Conservation (phyloP, 257 asterid genomes). For the Nicotiana knightiana region DNA sequence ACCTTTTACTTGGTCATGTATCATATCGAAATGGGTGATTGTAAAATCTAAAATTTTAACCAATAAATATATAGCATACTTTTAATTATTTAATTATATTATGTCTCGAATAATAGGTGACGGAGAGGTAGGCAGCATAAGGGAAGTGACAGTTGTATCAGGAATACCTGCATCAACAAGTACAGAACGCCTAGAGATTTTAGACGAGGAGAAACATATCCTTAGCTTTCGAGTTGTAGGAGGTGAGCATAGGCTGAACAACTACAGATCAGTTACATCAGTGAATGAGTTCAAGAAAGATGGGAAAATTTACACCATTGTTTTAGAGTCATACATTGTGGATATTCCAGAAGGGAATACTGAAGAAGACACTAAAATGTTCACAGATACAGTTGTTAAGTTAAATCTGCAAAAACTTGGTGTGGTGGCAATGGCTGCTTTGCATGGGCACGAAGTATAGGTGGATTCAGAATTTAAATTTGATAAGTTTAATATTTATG, state of each 20-base stretch:
- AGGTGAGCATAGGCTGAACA: slow-evolving; percentile 79
- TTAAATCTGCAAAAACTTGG: slow-evolving; percentile 77
- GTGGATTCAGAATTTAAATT: background rate
- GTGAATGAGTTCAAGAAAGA: slow-evolving; percentile 46
- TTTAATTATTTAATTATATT: no score
- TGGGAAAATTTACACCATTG: slow-evolving; percentile 44
- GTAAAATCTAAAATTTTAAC: background rate
- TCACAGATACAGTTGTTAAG: slow-evolving; percentile 80
- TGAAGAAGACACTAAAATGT: slow-evolving; percentile 76
- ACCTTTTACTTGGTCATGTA: no score
- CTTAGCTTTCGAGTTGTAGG: slow-evolving; percentile 82
- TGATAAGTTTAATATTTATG: background rate
- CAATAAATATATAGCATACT: no score
- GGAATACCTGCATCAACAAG: slow-evolving; percentile 91
- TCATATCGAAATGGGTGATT: background rate
- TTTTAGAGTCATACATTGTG: slow-evolving; percentile 72
- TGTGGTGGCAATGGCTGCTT: slow-evolving; percentile 50
- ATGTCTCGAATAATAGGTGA: slow-evolving; percentile 27
- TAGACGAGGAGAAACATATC: slow-evolving; percentile 60
- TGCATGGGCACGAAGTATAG: slow-evolving; percentile 30
- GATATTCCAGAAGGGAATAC: slow-evolving; percentile 93
- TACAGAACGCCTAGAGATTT: slow-evolving; percentile 81
- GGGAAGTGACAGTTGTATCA: slow-evolving; percentile 82
- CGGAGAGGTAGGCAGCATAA: slow-evolving; percentile 77
- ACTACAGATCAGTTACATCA: slow-evolving; percentile 69